Base-by-base conservation (phyloP, 1,284 basidiomycete species). In the Austropuccinia psidii region DNA sequence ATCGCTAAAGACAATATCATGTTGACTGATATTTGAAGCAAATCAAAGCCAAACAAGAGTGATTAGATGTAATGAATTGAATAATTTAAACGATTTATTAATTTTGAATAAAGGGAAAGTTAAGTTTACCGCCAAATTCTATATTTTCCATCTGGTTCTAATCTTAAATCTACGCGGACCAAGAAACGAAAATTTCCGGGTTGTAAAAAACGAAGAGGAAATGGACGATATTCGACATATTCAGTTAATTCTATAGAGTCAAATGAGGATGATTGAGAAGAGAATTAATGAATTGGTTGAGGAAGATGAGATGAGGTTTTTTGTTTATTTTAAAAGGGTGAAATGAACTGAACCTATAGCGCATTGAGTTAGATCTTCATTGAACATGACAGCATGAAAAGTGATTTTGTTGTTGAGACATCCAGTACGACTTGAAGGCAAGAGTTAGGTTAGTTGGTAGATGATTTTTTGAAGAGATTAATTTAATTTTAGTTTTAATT, bases 301-400 rank as follows among this genome's bases (percentile, higher is more conserved):
- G 41, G 33, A 29, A 31, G 19, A 45, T 11, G n/a, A 45, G n/a
- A 45, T 45, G 11, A 45, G 41, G 9, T 45, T n/a, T n/a, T n/a
- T n/a, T n/a, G n/a, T n/a, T n/a, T n/a, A n/a, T n/a, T n/a, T n/a
- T n/a, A n/a, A n/a, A n/a, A n/a, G n/a, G n/a, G n/a, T n/a, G n/a
- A n/a, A n/a, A n/a, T n/a, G n/a, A n/a, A n/a, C n/a, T n/a, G n/a
- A n/a, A 70, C 67, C 67, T 58, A 60, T 9, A 11, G 54, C 29
- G 45, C 54, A 50, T 49, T 60, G 55, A 7, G 55, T 70, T 31
- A 58, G 24, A 37, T 70, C 67, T 24, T 70, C 67, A 37, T 43
- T 70, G 55, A 70, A 70, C 67, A 70, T 70, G 1, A 70, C 67
- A 4, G 67, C 54, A 37, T 70, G 67, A 41, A 70, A 70, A 35